These are phyloP conservation scores for Sequoiadendron giganteum DNA, from an alignment of 75 land plant species.

Conservation along the genomic window DNA sequence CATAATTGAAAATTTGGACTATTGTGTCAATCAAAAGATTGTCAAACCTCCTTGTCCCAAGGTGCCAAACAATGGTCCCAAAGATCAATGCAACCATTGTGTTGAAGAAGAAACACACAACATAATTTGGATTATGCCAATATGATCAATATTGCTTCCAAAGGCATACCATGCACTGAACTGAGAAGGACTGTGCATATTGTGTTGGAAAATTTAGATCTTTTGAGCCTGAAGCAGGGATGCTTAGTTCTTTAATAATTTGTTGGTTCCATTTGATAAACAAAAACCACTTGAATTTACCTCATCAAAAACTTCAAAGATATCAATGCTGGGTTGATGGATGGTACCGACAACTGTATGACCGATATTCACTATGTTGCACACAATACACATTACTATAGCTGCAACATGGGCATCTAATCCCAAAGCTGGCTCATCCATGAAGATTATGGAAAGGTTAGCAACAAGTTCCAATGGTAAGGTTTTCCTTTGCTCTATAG, in stretches of 20 bases:
- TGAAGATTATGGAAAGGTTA: too few species aligned
- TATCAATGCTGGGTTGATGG: conserved; percentile 70
- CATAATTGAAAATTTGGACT: neutral
- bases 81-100: too few species aligned
- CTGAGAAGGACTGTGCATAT: conserved; percentile 37
- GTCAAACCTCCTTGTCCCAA: conserved; percentile 34
- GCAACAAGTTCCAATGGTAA: conserved; percentile 67
- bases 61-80: conserved; percentile 59
- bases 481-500: conserved; percentile 53
- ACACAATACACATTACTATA: conserved; percentile 62
- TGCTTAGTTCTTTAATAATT: conserved; percentile 64
- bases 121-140: conserved; percentile 34
- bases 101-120: too few species aligned
- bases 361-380: conserved; percentile 64
- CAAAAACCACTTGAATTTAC: conserved; percentile 12
- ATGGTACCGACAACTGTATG: conserved; percentile 72
- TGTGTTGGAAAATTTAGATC: conserved; percentile 32
- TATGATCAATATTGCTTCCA: conserved; percentile 58
- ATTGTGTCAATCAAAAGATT: neutral
- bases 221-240: conserved; percentile 39
- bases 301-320: conserved; percentile 71
- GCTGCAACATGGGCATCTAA: conserved; percentile 73
- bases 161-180: conserved; percentile 39
- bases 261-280: conserved; percentile 47
- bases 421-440: too few species aligned